Percentiles rank a stretch among this genome's conserved stretches.
Conservation (phyloP, 371 early-diverging fungal species). For the Mucor velutinosus region DNA sequence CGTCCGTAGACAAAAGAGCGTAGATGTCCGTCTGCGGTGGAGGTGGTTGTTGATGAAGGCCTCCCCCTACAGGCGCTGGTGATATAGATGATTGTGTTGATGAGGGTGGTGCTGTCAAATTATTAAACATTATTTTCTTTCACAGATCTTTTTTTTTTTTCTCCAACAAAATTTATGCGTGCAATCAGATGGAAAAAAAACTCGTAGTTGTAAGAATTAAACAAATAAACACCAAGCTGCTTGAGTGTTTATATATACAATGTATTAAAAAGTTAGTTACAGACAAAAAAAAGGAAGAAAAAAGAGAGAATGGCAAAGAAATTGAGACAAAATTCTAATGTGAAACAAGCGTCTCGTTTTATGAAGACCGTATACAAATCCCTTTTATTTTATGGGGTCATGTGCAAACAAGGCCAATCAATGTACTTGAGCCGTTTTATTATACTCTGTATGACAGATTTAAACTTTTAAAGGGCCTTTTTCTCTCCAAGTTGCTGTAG, state of each 20-base stretch:
- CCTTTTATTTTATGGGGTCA: constrained; percentile 1
- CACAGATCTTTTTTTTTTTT: background rate
- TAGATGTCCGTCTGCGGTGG: constrained; percentile 15
- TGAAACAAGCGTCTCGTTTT: constrained; percentile 1
- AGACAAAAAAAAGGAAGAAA: constrained; percentile 9
- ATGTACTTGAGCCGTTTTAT: background rate
- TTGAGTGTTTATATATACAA: constrained; percentile 1
- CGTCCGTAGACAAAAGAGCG: constrained; percentile 21
- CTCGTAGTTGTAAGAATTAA: background rate
- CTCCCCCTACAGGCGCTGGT: background rate
- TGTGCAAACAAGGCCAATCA: background rate
- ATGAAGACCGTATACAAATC: background rate
- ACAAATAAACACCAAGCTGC: background rate
- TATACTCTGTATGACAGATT: background rate
- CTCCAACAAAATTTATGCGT: background rate
- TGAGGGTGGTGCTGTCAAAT: constrained; percentile 8
- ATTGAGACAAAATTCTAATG: background rate
- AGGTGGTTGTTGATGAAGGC: background rate
- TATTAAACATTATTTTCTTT: constrained; percentile 1
- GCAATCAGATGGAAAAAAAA: background rate
- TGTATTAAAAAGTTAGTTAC: background rate
- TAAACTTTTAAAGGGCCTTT: background rate
- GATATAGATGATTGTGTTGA: background rate
- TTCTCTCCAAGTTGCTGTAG: background rate
- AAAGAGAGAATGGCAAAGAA: constrained; percentile 4